A percentile compares a stretch with the other conserved stretches of the same genome.
phyloP scores from a whole-genome alignment of 768 basidiomycete genomes.

The Lactifluus piperatus region DNA sequence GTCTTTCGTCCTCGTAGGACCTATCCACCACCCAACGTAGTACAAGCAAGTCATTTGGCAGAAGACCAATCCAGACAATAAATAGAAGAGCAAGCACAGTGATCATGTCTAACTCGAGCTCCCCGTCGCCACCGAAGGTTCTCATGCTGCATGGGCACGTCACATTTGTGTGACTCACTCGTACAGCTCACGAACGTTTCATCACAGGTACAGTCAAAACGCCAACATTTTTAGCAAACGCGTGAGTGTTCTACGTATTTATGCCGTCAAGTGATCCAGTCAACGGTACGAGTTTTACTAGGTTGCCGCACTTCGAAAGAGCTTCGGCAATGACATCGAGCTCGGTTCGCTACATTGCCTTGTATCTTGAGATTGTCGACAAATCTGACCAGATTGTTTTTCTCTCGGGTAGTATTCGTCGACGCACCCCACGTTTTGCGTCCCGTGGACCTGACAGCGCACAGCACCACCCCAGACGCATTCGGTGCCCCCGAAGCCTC shows the following conservation, averaged over 20 bases:
- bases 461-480: slow-evolving; percentile 26
- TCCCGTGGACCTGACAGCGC: slow-evolving; percentile 48
- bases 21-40: not conserved
- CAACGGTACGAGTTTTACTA: slow-evolving; percentile 22
- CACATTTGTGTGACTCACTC: not conserved
- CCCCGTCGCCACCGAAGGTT: not conserved
- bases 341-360: slow-evolving; percentile 36
- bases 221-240: slow-evolving; percentile 59
- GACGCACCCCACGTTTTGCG: slow-evolving; percentile 62
- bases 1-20: not conserved
- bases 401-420: slow-evolving; percentile 49
- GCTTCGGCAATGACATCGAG: slow-evolving; percentile 51
- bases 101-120: slow-evolving; percentile 1
- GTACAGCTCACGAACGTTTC: not conserved
- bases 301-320: slow-evolving; percentile 65
- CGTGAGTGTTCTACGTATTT: slow-evolving; percentile 30
- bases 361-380: not conserved
- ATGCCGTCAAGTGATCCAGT: not conserved
- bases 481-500: slow-evolving; percentile 34
- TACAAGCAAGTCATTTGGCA: not conserved
- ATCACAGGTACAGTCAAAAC: slow-evolving; percentile 54
- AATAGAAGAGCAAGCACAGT: not conserved
- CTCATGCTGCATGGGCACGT: slow-evolving; percentile 17
- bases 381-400: not conserved
- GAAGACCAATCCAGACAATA: not conserved